A percentile compares a stretch with the other conserved stretches of the same genome.
phyloP scores from a whole-genome alignment of 352 stramenopile species.

The Globisporangium yorkense region DNA sequence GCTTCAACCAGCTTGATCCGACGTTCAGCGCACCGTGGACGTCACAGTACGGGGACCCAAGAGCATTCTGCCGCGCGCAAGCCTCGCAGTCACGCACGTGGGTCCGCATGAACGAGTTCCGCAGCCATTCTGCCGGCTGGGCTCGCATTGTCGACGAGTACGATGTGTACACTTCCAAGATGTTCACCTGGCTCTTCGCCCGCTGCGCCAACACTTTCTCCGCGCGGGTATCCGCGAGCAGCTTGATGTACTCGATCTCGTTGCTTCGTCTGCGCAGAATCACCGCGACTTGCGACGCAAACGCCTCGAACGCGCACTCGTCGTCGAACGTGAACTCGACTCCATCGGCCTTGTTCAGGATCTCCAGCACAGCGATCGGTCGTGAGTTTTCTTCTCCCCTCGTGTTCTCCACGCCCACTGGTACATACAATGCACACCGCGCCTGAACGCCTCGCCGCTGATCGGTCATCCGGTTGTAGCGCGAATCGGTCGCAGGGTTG shows the following conservation, averaged over 20 bases:
- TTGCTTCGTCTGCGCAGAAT: conserved; percentile 77
- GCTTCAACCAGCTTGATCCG: conserved; percentile 8
- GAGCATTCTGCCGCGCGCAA: conserved; percentile 15
- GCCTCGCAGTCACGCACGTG: conserved; percentile 35
- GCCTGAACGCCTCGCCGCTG: conserved; percentile 54
- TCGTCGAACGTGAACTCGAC: conserved; percentile 79
- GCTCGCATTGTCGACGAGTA: conserved; percentile 37
- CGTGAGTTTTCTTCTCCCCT: conserved; percentile 30
- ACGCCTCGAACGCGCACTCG: conserved; percentile 81
- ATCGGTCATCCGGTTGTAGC: conserved; percentile 55
- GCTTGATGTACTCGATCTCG: conserved; percentile 88
- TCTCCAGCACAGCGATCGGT: conserved; percentile 83
- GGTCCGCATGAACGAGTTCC: conserved; percentile 52
- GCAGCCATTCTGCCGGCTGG: conserved; percentile 43
- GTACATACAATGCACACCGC: conserved; percentile 76
- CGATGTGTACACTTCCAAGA: conserved; percentile 73
- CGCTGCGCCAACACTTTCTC: conserved; percentile 69
- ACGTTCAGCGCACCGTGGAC: neutral
- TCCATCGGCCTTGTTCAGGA: conserved; percentile 79
- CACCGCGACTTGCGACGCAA: conserved; percentile 81
- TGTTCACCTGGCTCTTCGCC: conserved; percentile 68
- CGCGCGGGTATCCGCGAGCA: conserved; percentile 70
- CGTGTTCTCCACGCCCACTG: conserved; percentile 64
- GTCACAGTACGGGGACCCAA: neutral
- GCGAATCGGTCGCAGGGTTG: conserved; percentile 47